Evolutionary conservation across 768 basidiomycete species (phyloP).

Genomic region (Serendipita sp.): DNA sequence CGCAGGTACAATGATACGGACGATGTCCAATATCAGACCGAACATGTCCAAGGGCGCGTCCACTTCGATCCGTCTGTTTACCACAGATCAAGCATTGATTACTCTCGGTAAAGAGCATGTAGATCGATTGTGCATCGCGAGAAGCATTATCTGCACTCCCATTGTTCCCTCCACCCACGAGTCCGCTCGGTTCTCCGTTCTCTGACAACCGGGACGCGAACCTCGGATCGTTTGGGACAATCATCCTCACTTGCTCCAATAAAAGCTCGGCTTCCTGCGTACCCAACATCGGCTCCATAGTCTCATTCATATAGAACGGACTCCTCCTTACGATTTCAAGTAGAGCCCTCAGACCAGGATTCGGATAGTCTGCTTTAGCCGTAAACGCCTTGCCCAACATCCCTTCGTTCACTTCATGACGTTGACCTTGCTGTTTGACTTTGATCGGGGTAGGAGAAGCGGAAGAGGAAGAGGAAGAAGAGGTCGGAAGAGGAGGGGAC

Average conservation of each 20-base stretch:
- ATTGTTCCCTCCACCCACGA: no score
- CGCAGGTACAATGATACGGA: neutral
- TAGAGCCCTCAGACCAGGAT: neutral
- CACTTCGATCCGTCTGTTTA: neutral
- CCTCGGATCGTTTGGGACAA: neutral
- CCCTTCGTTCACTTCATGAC: neutral
- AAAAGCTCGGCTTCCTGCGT: neutral
- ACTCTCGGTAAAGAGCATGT: conserved; percentile 3
- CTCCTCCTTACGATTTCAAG: neutral
- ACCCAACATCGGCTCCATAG: neutral
- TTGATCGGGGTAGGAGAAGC: neutral
- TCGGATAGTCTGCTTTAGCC: neutral
- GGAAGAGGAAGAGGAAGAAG: neutral
- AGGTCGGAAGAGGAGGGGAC: neutral
- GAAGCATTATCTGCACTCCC: neutral
- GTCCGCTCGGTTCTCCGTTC: neutral
- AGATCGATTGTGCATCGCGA: neutral
- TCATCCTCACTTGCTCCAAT: neutral
- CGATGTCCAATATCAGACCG: neutral
- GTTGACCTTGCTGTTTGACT: neutral
- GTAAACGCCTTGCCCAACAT: neutral
- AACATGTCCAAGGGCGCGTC: neutral
- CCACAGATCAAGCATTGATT: conserved; percentile 1
- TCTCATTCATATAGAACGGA: neutral
- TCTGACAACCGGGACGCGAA: neutral